Percentiles rank a stretch among this genome's conserved stretches.
Conservation (phyloP, 805 yeast genomes). For the Scheffersomyces lignosus region DNA sequence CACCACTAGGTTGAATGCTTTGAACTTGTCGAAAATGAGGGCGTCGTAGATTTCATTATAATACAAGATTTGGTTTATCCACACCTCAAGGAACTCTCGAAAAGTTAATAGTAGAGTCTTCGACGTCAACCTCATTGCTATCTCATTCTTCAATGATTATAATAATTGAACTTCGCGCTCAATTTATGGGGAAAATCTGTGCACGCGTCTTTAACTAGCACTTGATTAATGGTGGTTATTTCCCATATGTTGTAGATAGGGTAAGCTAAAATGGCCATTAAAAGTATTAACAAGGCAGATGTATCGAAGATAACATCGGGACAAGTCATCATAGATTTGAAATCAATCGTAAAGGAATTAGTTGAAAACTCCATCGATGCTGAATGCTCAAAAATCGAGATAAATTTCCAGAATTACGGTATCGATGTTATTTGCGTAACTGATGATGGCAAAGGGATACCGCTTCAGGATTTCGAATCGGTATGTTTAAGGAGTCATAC, state of each 20-base stretch:
- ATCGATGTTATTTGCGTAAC: slow-evolving; percentile 63
- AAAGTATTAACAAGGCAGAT: slow-evolving; percentile 43
- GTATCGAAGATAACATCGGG: slow-evolving; percentile 84
- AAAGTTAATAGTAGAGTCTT: slow-evolving; percentile 33
- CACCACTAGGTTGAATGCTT: slow-evolving; percentile 44
- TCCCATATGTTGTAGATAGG: no score
- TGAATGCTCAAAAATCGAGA: slow-evolving; percentile 61
- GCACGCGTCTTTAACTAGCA: background rate
- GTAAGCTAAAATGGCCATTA: slow-evolving; percentile 18
- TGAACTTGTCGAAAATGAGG: slow-evolving; percentile 44
- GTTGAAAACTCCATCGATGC: slow-evolving; percentile 90
- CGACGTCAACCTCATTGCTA: slow-evolving; percentile 17
- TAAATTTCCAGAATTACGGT: slow-evolving; percentile 71
- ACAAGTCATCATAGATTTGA: slow-evolving; percentile 82
- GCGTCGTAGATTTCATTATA: slow-evolving; percentile 53
- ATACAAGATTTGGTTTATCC: slow-evolving; percentile 57
- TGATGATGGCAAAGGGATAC: slow-evolving; percentile 72
- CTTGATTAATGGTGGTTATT: background rate
- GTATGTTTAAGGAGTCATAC: slow-evolving; percentile 67
- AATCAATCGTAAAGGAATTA: slow-evolving; percentile 78
- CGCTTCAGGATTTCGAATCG: slow-evolving; percentile 47
- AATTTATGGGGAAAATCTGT: background rate
- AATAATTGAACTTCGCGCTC: background rate
- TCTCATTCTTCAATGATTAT: slow-evolving; percentile 6
- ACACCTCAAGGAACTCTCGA: slow-evolving; percentile 50